Conservation (phyloP, 192 early-diverging fungal species). For the Paraglomus occultum region DNA sequence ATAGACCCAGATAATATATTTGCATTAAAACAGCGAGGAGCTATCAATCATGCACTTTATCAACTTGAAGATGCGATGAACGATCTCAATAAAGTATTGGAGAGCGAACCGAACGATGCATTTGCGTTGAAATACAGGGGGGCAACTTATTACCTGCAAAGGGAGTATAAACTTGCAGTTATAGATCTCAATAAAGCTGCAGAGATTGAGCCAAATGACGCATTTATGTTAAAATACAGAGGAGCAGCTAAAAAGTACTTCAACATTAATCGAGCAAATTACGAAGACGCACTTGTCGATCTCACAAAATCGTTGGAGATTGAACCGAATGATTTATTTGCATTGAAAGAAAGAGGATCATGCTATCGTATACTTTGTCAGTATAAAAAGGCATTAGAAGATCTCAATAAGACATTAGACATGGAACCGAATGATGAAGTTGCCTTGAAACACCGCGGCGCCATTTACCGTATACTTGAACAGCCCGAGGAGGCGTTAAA, state of each 20-base stretch:
- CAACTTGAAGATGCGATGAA: slow-evolving; percentile 5
- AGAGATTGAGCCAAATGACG: not conserved
- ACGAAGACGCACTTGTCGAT: slow-evolving; percentile 1
- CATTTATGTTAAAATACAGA: not conserved
- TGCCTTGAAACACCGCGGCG: not conserved
- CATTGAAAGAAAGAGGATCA: not conserved
- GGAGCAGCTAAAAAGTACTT: not conserved
- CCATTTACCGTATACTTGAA: slow-evolving; percentile 2
- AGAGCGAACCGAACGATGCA: not conserved
- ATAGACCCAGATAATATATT: not conserved
- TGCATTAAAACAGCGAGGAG: not conserved
- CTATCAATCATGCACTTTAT: not conserved
- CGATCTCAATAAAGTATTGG: not conserved
- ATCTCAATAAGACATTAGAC: not conserved
- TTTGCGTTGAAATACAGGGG: not conserved
- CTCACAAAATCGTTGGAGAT: not conserved
- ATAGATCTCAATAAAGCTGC: not conserved
- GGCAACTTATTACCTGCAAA: not conserved
- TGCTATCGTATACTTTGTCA: not conserved
- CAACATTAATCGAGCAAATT: not conserved
- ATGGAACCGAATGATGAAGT: not conserved
- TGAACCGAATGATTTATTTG: slow-evolving; percentile 12
- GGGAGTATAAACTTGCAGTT: not conserved
- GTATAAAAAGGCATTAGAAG: not conserved
- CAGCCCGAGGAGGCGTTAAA: slow-evolving; percentile 4